Percentiles rank a stretch among this genome's conserved stretches.
Evolutionary conservation across 176 grass and related monocot genomes (phyloP).

Genomic region (Oryza coarctata): DNA sequence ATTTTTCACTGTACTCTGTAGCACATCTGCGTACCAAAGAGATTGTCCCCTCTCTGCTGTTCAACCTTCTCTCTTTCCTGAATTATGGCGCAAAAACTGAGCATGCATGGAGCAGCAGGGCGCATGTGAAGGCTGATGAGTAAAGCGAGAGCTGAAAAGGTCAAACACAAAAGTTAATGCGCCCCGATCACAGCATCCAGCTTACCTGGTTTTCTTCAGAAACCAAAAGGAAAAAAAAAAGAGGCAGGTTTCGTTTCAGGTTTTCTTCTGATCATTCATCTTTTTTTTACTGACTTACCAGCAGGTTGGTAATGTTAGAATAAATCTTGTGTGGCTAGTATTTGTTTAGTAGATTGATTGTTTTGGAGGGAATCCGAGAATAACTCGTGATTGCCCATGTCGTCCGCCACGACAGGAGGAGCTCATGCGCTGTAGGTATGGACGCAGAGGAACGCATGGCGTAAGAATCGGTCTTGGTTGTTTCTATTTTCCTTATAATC

Average conservation of each 20-base stretch:
- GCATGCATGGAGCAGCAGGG: conserved; percentile 23
- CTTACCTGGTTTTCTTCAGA: conserved; percentile 12
- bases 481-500: no score
- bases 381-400: no score
- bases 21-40: neutral
- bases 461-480: no score
- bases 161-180: conserved; percentile 43
- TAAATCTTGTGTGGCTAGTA: no score
- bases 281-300: conserved; percentile 25
- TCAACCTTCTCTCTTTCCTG: neutral
- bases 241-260: neutral
- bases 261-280: neutral
- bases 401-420: no score
- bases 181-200: conserved; percentile 33
- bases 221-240: neutral
- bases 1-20: neutral
- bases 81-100: conserved; percentile 20
- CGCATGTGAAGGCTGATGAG: conserved; percentile 33
- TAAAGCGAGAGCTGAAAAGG: conserved; percentile 21
- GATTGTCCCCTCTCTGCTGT: neutral
- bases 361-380: no score
- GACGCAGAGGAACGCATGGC: no score
- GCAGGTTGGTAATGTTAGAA: no score
- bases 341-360: no score
- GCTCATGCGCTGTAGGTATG: no score